Evolutionary conservation across 495 filamentous ascomycete genomes (phyloP).

Genomic region (Daldinia vernicosa): DNA sequence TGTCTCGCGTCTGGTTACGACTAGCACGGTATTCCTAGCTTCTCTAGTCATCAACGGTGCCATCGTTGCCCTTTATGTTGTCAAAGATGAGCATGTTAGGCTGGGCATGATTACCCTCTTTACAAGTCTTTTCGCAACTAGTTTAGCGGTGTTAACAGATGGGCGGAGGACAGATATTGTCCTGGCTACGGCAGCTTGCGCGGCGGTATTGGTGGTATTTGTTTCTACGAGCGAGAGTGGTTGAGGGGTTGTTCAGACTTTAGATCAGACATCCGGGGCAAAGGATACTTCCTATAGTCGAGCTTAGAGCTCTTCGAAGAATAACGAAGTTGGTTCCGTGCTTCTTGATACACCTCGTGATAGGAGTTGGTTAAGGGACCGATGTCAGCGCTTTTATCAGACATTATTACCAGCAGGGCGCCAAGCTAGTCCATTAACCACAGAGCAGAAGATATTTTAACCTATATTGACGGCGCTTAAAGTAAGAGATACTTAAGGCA

Average conservation of each 20-base stretch:
- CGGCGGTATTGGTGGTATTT: conserved; percentile 1
- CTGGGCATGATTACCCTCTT: neutral
- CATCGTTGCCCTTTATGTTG: neutral
- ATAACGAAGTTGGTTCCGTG: too few relatives aligned
- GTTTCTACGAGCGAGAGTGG: neutral
- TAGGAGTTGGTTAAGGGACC: too few relatives aligned
- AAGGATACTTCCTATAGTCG: too few relatives aligned
- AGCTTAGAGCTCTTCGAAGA: too few relatives aligned
- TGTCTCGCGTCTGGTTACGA: neutral
- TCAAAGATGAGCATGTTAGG: neutral
- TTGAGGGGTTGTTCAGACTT: neutral
- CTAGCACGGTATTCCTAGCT: neutral
- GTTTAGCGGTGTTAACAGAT: neutral
- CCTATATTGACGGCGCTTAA: too few relatives aligned
- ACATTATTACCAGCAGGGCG: too few relatives aligned
- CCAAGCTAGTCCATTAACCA: too few relatives aligned
- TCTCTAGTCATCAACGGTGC: neutral
- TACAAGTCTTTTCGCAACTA: neutral
- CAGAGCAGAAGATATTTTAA: too few relatives aligned
- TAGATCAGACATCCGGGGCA: too few relatives aligned
- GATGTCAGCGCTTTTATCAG: too few relatives aligned
- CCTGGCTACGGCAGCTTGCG: neutral
- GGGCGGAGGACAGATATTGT: conserved; percentile 1
- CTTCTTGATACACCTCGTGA: too few relatives aligned
- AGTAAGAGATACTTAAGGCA: too few relatives aligned